A percentile compares a stretch with the other conserved stretches of the same genome.
phyloP scores from a whole-genome alignment of 768 basidiomycete species.

The Paxillus rubicundulus region DNA sequence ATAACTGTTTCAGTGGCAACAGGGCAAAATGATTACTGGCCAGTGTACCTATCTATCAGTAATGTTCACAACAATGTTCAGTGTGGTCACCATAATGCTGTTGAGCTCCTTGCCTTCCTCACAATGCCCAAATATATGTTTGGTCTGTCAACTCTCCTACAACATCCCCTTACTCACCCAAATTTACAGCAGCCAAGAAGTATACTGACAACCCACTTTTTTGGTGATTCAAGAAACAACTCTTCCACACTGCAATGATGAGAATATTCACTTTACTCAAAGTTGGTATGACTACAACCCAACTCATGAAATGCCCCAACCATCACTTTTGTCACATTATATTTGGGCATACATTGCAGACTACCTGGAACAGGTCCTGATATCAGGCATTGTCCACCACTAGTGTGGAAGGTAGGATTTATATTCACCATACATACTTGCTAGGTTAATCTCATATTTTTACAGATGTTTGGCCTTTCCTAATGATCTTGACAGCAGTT shows the following conservation, averaged over 20 bases:
- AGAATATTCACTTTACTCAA: conserved; percentile 6
- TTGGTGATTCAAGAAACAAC: conserved; percentile 28
- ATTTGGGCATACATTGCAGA: conserved; percentile 43
- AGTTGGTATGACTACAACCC: conserved; percentile 26
- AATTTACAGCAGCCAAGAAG: conserved; percentile 1
- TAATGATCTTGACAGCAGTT: neutral
- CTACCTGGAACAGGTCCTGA: conserved; percentile 38
- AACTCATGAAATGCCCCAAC: conserved; percentile 27
- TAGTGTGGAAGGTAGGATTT: conserved; percentile 30
- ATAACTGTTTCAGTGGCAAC: too few relatives aligned
- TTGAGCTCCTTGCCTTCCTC: conserved; percentile 21
- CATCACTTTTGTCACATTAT: conserved; percentile 11
- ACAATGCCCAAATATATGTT: conserved; percentile 28
- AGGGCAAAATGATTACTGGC: conserved; percentile 11
- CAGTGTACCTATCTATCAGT: conserved; percentile 11
- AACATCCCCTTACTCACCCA: neutral
- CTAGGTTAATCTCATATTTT: neutral
- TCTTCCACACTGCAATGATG: conserved; percentile 32
- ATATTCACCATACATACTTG: neutral
- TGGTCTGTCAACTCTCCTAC: neutral
- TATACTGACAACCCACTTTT: conserved; percentile 11
- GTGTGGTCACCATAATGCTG: conserved; percentile 6
- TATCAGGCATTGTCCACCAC: conserved; percentile 31
- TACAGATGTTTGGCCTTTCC: neutral
- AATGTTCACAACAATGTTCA: conserved; percentile 10